Evolutionary conservation across 352 stramenopile species (phyloP).

Genomic region (Globisporangium spiculum): DNA sequence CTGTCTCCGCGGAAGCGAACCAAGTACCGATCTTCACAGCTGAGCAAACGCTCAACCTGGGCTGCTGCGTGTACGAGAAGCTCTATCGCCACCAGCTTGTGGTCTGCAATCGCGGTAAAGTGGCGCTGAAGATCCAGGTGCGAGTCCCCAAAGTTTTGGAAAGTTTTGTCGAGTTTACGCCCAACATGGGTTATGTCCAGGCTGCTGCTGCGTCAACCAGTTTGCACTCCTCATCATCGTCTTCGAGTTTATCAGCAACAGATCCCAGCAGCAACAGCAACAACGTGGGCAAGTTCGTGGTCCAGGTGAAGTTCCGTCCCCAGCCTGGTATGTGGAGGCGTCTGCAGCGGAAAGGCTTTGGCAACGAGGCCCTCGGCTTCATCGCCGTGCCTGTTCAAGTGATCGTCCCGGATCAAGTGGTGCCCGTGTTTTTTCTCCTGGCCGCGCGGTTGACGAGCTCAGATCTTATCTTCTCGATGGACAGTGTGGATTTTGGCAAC

Average conservation of each 20-base stretch:
- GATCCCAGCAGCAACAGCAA: not conserved
- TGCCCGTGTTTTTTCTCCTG: constrained; percentile 40
- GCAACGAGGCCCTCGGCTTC: constrained; percentile 31
- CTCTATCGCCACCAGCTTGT: constrained; percentile 82
- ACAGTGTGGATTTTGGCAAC: constrained; percentile 30
- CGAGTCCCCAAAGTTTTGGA: constrained; percentile 62
- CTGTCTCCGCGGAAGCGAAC: constrained; percentile 26
- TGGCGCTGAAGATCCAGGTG: constrained; percentile 80
- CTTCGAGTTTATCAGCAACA: not conserved
- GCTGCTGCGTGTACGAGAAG: constrained; percentile 84
- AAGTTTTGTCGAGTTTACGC: constrained; percentile 74
- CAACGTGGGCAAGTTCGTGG: constrained; percentile 39
- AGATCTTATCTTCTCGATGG: constrained; percentile 15
- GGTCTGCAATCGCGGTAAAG: constrained; percentile 86
- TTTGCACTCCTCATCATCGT: not conserved
- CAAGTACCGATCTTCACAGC: constrained; percentile 48
- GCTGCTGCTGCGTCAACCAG: constrained; percentile 10
- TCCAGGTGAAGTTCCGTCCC: constrained; percentile 75
- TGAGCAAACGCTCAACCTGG: constrained; percentile 54
- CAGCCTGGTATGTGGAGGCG: constrained; percentile 40
- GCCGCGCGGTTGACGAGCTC: constrained; percentile 30
- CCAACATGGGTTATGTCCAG: constrained; percentile 87
- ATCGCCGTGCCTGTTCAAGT: constrained; percentile 48
- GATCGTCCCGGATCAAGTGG: constrained; percentile 55
- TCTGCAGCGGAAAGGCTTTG: constrained; percentile 43